Conservation (phyloP, 345 rosid species). For the Crucihimalaya himalaica region DNA sequence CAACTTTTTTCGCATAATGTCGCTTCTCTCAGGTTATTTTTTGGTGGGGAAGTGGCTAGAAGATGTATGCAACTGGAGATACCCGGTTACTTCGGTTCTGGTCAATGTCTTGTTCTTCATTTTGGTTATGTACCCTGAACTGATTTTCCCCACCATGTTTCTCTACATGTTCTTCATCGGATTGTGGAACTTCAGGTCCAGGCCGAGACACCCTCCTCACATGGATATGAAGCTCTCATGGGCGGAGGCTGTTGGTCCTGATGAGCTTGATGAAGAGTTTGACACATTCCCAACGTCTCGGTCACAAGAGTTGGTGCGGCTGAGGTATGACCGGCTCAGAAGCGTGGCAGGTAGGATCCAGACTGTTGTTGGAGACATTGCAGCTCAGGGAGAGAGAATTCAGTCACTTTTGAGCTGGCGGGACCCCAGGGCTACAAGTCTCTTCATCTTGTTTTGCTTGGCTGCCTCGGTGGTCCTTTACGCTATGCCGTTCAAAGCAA, state of each 20-base stretch:
- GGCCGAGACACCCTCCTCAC: slow-evolving; percentile 71
- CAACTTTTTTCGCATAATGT: slow-evolving; percentile 77
- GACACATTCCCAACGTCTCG: slow-evolving; percentile 75
- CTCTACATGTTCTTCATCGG: slow-evolving; percentile 81
- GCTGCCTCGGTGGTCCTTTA: slow-evolving; percentile 73
- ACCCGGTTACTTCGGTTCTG: slow-evolving; percentile 62
- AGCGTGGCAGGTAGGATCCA: slow-evolving; percentile 83
- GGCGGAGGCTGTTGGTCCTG: slow-evolving; percentile 72
- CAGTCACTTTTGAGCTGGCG: slow-evolving; percentile 75
- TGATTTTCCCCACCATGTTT: slow-evolving; percentile 68
- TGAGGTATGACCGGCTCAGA: slow-evolving; percentile 79
- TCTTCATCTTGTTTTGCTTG: slow-evolving; percentile 69
- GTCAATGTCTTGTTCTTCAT: slow-evolving; percentile 68
- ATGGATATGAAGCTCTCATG: slow-evolving; percentile 80
- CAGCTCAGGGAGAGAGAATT: slow-evolving; percentile 83
- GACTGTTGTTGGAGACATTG: slow-evolving; percentile 74
- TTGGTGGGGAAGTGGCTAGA: slow-evolving; percentile 55
- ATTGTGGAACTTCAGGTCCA: slow-evolving; percentile 68
- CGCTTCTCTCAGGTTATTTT: slow-evolving; percentile 57
- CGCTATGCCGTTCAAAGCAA: slow-evolving; percentile 60
- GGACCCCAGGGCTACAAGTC: slow-evolving; percentile 80
- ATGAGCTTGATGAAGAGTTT: slow-evolving; percentile 84
- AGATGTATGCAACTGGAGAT: slow-evolving; percentile 72
- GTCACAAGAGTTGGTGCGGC: slow-evolving; percentile 55
- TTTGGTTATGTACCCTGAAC: slow-evolving; percentile 70